Evolutionary conservation across 202 grass and related monocot genomes (phyloP).

Genomic region (Schoenoplectus triqueter): DNA sequence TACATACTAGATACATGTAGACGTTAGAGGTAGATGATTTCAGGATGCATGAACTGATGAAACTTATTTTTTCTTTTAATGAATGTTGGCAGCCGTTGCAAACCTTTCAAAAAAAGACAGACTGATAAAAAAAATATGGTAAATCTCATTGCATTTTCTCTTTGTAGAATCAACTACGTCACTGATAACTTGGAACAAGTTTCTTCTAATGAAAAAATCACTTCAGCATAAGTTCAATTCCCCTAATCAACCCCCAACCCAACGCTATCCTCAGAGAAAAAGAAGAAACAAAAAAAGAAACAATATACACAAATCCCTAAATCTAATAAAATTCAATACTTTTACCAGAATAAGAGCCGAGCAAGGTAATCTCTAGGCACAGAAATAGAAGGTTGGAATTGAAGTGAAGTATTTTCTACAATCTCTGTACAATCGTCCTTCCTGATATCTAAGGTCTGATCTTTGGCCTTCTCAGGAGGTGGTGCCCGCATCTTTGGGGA

Average conservation of each 20-base stretch:
- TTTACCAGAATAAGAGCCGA: conserved; percentile 93
- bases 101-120: too few species aligned
- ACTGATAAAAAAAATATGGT: not conserved
- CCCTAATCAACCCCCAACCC: not conserved
- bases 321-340: conserved; percentile 3
- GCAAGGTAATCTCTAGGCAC: conserved; percentile 90
- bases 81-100: too few species aligned
- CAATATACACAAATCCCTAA: conserved; percentile 24
- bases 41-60: too few species aligned
- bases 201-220: conserved; percentile 4
- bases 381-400: conserved; percentile 86
- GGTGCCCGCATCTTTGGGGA: conserved; percentile 81
- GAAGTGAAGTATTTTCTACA: conserved; percentile 77
- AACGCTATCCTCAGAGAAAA: not conserved
- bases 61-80: too few species aligned
- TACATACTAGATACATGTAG: too few species aligned
- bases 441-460: conserved; percentile 53
- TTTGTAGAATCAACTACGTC: not conserved
- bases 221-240: not conserved
- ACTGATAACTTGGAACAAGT: not conserved
- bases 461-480: conserved; percentile 53
- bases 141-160: not conserved
- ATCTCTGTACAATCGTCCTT: conserved; percentile 71
- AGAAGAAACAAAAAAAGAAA: not conserved
- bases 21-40: too few species aligned